Evolutionary conservation across 768 basidiomycete species (phyloP).

Genomic region (Auriscalpium microsporum): DNA sequence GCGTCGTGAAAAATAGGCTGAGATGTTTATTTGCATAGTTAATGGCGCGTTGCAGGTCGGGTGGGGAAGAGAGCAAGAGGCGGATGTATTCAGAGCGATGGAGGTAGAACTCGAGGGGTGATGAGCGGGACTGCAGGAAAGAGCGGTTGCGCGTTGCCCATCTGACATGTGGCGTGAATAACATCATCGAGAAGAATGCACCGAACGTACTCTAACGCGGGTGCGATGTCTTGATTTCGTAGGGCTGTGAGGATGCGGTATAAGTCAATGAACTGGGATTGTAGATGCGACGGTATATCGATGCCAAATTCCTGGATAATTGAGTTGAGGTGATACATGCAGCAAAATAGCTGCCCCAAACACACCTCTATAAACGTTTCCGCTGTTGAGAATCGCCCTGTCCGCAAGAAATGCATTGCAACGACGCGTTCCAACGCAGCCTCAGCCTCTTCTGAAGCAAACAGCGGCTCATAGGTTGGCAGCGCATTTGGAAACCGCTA

Average conservation of each 20-base stretch:
- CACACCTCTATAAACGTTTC: constrained; percentile 65
- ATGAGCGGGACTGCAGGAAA: constrained; percentile 62
- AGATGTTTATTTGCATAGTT: constrained; percentile 66
- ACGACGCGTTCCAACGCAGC: constrained; percentile 61
- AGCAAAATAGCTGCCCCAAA: constrained; percentile 4
- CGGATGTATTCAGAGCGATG: constrained; percentile 88
- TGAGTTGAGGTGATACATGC: neutral
- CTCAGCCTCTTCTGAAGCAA: constrained; percentile 50
- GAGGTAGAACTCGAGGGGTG: constrained; percentile 81
- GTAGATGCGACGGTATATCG: constrained; percentile 42
- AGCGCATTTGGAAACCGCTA: constrained; percentile 48
- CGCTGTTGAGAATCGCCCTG: constrained; percentile 72
- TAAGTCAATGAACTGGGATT: constrained; percentile 55
- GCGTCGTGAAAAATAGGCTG: constrained; percentile 51
- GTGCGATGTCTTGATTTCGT: constrained; percentile 53
- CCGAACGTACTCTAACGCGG: constrained; percentile 65
- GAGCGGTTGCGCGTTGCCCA: constrained; percentile 65
- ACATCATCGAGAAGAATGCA: neutral
- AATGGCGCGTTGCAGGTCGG: constrained; percentile 52
- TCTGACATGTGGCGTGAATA: constrained; percentile 31
- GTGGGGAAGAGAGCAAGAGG: constrained; percentile 57
- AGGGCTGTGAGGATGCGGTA: constrained; percentile 66
- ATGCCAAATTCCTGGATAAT: constrained; percentile 54
- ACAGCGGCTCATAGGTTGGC: constrained; percentile 61
- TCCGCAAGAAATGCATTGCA: constrained; percentile 70